A percentile compares a stretch with the other conserved stretches of the same genome.
Evolutionary conservation across 1,284 basidiomycete genomes (phyloP).

Genomic region (Marasmius tenuissimus): DNA sequence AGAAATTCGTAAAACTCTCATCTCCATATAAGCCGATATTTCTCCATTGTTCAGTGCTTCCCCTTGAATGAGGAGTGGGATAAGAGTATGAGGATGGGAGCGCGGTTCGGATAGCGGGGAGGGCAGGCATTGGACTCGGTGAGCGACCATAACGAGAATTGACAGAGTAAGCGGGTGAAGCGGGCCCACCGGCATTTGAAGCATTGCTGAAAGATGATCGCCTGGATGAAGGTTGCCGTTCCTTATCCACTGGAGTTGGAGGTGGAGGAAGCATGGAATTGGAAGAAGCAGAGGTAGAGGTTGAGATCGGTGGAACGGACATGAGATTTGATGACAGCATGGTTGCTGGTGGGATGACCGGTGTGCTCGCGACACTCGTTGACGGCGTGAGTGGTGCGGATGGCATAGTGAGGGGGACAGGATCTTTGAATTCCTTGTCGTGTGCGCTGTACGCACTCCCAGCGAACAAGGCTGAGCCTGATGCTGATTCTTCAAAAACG

Average conservation of each 20-base stretch:
- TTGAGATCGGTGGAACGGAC: constrained; percentile 4
- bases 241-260: constrained; percentile 48
- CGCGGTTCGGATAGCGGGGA: constrained; percentile 73
- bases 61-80: constrained; percentile 9
- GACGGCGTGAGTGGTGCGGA: constrained; percentile 40
- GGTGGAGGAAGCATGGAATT: constrained; percentile 75
- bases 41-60: constrained; percentile 25
- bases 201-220: constrained; percentile 83
- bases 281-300: constrained; percentile 34
- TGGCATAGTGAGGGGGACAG: constrained; percentile 48
- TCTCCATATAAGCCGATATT: constrained; percentile 85
- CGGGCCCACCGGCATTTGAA: constrained; percentile 62
- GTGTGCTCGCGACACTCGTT: constrained; percentile 50
- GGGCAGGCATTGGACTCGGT: constrained; percentile 86
- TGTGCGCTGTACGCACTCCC: constrained; percentile 8
- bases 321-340: neutral
- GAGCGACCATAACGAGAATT: constrained; percentile 71
- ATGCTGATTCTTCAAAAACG: constrained; percentile 24
- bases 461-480: constrained; percentile 23
- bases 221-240: constrained; percentile 62
- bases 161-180: constrained; percentile 55
- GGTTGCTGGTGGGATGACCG: constrained; percentile 5
- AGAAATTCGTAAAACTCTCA: constrained; percentile 95
- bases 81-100: constrained; percentile 9
- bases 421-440: constrained; percentile 13